Evolutionary conservation across 164 flowering plant species (phyloP), one percentile per base, ranked within the genome.

Genomic region (Umbilicus rupestris): DNA sequence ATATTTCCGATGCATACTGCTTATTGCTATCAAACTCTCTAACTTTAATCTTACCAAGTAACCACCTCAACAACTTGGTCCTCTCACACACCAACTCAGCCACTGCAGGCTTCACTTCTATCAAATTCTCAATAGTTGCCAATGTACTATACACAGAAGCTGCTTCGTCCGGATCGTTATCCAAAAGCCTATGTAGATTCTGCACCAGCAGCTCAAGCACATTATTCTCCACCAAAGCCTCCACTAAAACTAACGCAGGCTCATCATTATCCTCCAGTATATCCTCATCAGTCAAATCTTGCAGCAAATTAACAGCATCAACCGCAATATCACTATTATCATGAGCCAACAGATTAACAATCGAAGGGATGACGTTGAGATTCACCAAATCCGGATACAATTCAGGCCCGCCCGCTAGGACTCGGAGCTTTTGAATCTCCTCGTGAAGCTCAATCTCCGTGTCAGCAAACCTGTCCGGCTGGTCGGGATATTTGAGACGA

Each of bases 371-470:
- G 8, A 80, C 69, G 75, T 86, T 84, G 52, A 87, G 82, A 31
- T 60, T 60, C 55, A 95, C 94, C 0, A 95, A 79, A 20, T 89
- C 97, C 2, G 97, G 97, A 72, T 95, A 95, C 17, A 95, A 85
- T 28, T 95, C 96, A 30, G 97, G 97, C 0, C 78, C 96, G 2
- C 87, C 96, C 44, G 99, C 89, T 46, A 95, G 92, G 68, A 88
- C 60, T 42, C 82, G 83, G 74, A 95, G 96, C 84, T 85, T 84
- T 67, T 85, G 82, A 72, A 95, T 76, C 77, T 95, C 99, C 0
- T 95, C 97, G 73, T 91, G 97, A 69, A 95, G 97, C 71, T 84
- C 96, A 45, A 95, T 39, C 66, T 95, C 99, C 47, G 97, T 88
- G 47, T 92, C 99, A 26, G 97, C 90, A 72, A 95, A 95, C 63